Evolutionary conservation across 148 eudicot genomes (phyloP).

Genomic region (Silene conica): DNA sequence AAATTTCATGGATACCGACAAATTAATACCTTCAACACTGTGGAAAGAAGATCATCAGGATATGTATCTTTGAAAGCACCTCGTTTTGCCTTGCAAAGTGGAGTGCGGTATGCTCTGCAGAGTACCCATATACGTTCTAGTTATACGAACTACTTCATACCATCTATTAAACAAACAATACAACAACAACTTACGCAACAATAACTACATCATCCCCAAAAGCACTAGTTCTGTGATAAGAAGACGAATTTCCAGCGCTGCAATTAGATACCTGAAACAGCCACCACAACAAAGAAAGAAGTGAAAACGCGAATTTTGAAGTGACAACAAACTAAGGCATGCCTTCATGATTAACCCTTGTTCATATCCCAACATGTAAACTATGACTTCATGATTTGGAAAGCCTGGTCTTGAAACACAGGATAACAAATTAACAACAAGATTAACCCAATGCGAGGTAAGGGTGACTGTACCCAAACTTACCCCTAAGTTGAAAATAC

Average conservation of each 20-base stretch:
- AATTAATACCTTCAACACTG: conserved; percentile 63
- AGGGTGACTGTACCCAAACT: too few relatives aligned
- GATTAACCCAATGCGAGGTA: background rate
- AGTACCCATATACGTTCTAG: conserved; percentile 9
- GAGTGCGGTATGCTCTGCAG: conserved; percentile 71
- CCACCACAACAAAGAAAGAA: background rate
- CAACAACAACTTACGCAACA: conserved; percentile 70
- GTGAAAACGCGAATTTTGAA: background rate
- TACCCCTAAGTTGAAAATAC: too few relatives aligned
- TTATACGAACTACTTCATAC: background rate
- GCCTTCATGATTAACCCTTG: too few relatives aligned
- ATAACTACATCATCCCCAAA: conserved; percentile 93
- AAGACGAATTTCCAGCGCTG: conserved; percentile 69
- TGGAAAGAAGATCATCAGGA: conserved; percentile 93
- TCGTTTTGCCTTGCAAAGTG: conserved; percentile 85
- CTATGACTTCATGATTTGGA: too few relatives aligned
- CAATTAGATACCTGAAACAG: conserved; percentile 63
- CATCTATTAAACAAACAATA: conserved; percentile 1
- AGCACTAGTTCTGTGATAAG: conserved; percentile 64
- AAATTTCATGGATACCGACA: background rate
- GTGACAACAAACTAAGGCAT: background rate
- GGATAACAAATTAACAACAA: background rate
- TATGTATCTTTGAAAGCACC: conserved; percentile 89
- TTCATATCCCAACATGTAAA: background rate
- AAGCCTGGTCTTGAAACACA: too few relatives aligned